phyloP scores from a whole-genome alignment of 2,329 filamentous ascomycete species.

The Trichoderma lentiforme region DNA sequence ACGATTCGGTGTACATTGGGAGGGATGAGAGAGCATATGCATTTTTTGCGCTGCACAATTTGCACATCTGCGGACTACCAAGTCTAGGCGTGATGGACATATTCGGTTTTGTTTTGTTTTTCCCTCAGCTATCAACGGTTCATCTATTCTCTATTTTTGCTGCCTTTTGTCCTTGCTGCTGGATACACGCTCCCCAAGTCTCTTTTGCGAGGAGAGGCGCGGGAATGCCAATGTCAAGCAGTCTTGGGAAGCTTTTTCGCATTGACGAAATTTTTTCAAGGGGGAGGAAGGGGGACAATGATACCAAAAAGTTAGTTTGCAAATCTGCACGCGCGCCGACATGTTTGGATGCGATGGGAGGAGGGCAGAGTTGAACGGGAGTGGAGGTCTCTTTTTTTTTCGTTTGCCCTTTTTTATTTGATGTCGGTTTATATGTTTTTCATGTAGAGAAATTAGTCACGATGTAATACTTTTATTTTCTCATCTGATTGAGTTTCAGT shows the following conservation, averaged over 20 bases:
- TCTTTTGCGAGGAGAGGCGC: neutral
- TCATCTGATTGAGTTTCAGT: neutral
- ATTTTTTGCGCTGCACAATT: neutral
- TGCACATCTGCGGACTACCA: neutral
- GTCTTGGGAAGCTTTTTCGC: neutral
- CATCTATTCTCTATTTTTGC: neutral
- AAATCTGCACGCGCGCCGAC: neutral
- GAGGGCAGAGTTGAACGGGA: neutral
- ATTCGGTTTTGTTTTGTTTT: neutral
- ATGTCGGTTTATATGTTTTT: neutral
- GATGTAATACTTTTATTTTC: neutral
- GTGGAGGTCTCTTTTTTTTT: neutral
- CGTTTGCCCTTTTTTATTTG: neutral
- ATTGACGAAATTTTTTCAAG: neutral
- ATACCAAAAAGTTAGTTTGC: constrained; percentile 3
- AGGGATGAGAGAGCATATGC: neutral
- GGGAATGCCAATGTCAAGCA: neutral
- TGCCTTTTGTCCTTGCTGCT: neutral
- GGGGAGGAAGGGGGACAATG: neutral
- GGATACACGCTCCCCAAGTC: neutral
- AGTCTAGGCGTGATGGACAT: neutral
- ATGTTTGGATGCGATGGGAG: neutral
- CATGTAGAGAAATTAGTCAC: constrained; percentile 1
- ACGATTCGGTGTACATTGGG: neutral
- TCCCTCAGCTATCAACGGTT: neutral